Evolutionary conservation across 2,329 filamentous ascomycete genomes (phyloP).

Genomic region (Phialocephala sp.): DNA sequence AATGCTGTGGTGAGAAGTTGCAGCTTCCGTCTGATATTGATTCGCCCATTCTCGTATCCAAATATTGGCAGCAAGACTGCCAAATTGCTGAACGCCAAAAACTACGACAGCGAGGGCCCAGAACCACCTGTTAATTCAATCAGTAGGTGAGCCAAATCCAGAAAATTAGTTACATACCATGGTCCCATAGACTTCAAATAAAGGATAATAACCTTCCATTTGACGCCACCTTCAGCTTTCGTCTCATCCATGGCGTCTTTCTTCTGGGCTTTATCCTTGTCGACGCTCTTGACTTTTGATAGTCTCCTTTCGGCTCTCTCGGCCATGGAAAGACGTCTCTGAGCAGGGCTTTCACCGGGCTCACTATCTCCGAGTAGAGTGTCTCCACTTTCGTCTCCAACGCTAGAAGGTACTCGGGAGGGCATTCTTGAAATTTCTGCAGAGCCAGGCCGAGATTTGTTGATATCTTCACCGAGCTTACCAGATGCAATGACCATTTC

Average conservation of each 20-base stretch:
- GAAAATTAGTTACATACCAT: slow-evolving; percentile 55
- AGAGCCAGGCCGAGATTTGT: slow-evolving; percentile 76
- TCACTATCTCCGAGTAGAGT: slow-evolving; percentile 51
- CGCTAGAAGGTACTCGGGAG: slow-evolving; percentile 78
- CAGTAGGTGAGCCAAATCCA: background rate
- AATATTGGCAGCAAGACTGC: slow-evolving; percentile 84
- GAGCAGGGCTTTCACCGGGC: slow-evolving; percentile 53
- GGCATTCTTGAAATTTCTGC: slow-evolving; percentile 72
- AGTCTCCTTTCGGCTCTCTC: slow-evolving; percentile 48
- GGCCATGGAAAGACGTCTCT: slow-evolving; percentile 47
- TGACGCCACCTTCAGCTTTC: slow-evolving; percentile 86
- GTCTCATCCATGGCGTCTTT: slow-evolving; percentile 69
- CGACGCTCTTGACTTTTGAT: slow-evolving; percentile 41
- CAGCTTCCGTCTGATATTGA: slow-evolving; percentile 65
- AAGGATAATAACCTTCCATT: slow-evolving; percentile 82
- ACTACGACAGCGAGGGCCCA: slow-evolving; percentile 79
- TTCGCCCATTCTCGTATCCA: slow-evolving; percentile 98
- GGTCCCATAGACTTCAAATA: slow-evolving; percentile 93
- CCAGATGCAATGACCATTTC: slow-evolving; percentile 84
- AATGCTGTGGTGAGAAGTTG: slow-evolving; percentile 26
- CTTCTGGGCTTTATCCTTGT: slow-evolving; percentile 43
- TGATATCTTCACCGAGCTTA: slow-evolving; percentile 83
- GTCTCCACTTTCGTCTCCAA: slow-evolving; percentile 66
- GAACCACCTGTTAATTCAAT: slow-evolving; percentile 64
- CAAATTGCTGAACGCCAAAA: slow-evolving; percentile 83